Base-by-base conservation (phyloP, 805 yeast genomes). In the Myxozyma mucilagina region DNA sequence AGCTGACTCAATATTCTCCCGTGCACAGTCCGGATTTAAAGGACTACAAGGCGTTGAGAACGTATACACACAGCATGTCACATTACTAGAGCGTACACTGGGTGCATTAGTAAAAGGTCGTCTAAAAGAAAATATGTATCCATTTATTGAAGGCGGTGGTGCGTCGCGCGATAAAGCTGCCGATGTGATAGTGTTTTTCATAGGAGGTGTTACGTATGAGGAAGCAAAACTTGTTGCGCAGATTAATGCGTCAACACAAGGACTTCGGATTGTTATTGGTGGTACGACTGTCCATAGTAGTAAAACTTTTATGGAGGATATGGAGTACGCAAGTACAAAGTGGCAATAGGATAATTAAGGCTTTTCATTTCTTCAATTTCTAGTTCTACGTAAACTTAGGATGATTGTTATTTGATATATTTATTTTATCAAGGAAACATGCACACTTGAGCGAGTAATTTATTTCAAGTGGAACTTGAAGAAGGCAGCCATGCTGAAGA, bases 181-280 rank as follows among this genome's bases (percentile, higher is more conserved):
- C 57, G 75, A 74, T 49, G 69, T 76, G 14, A 65, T 78, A 32
- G 74, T 78, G 20, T 76, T 75, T 57, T 69, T 77, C 36, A 84
- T 90, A 54, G 98, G 97, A 5, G 99, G 99, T 14, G 87, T 83
- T 1, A 93, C 98, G 0, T 90, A 84, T 71, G 98, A 93, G 73
- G 99, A 94, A 72, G 89, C 96, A 0, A 82, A 97, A 63, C 75
- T 91, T 29, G 84, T 92, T 4, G 84, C 87, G 57, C 89, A 90
- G 63, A 78, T 91, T 64, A 86, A 87, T 69, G 75, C 75, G 34
- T 76, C 83, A 29, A 65, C 70, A 7, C 82, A 81, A 39, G 84
- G 82, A 9, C 79, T 88, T 48, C 82, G 90, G 65, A 78, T 89
- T 14, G 79, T 90, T 1, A 75, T 92, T n/a, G 99, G 99, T 8